Evolutionary conservation across 2,329 filamentous ascomycete genomes (phyloP).

Genomic region (Huntiella omanensis): DNA sequence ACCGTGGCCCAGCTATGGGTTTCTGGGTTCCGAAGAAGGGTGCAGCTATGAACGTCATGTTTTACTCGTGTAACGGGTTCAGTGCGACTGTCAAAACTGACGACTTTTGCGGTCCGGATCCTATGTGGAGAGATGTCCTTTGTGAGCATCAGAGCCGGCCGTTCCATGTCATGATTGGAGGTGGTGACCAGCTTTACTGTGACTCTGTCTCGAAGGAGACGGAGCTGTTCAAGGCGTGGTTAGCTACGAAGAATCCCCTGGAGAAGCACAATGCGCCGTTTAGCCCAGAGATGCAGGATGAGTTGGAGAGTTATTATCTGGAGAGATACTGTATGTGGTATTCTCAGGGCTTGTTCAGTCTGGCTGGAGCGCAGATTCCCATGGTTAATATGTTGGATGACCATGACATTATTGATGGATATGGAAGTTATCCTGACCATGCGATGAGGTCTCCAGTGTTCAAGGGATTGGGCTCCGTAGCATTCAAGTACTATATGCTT

Average conservation of each 20-base stretch:
- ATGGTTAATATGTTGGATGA: constrained; percentile 99
- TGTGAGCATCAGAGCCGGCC: constrained; percentile 80
- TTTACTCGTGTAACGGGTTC: constrained; percentile 95
- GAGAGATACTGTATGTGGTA: constrained; percentile 89
- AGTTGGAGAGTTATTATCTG: constrained; percentile 77
- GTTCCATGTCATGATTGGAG: constrained; percentile 96
- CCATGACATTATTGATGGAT: constrained; percentile 82
- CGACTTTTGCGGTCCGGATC: constrained; percentile 77
- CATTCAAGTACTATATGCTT: constrained; percentile 97
- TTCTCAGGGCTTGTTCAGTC: constrained; percentile 81
- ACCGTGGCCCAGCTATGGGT: constrained; percentile 66
- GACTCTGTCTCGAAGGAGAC: constrained; percentile 65
- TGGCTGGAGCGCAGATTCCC: constrained; percentile 84
- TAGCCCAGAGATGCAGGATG: constrained; percentile 62
- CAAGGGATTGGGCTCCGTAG: constrained; percentile 70
- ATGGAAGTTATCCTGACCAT: constrained; percentile 76
- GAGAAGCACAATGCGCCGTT: constrained; percentile 68
- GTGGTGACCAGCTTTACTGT: constrained; percentile 94
- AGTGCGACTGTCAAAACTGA: constrained; percentile 60
- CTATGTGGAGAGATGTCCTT: constrained; percentile 88
- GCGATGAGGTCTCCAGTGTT: constrained; percentile 88
- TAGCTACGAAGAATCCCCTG: constrained; percentile 57
- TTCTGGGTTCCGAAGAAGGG: constrained; percentile 86
- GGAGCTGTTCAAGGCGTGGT: constrained; percentile 64
- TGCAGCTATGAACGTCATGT: constrained; percentile 96